Evolutionary conservation across 371 early-diverging fungal species (phyloP).

Genomic region (Circinella umbellata): DNA sequence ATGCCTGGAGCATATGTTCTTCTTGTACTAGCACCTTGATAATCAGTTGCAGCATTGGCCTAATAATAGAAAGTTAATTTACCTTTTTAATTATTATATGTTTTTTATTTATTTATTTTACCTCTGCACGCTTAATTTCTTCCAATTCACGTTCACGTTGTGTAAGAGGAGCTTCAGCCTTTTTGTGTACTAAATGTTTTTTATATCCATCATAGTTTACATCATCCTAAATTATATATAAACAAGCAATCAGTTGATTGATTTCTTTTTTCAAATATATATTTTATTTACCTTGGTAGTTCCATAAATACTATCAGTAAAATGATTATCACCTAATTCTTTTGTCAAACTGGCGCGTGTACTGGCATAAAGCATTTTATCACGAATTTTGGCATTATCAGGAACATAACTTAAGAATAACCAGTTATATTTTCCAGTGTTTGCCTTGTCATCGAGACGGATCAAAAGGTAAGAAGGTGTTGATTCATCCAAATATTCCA

Average conservation of each 20-base stretch:
- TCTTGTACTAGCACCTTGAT: slow-evolving; percentile 57
- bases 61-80: slow-evolving; percentile 11
- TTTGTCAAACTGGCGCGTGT: slow-evolving; percentile 77
- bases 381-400: slow-evolving; percentile 77
- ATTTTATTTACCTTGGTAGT: slow-evolving; percentile 55
- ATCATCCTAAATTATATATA: slow-evolving; percentile 55
- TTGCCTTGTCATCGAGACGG: slow-evolving; percentile 60
- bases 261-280: not conserved
- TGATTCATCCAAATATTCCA: slow-evolving; percentile 52
- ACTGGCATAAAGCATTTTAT: slow-evolving; percentile 91
- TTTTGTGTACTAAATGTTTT: slow-evolving; percentile 70
- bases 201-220: slow-evolving; percentile 77
- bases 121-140: slow-evolving; percentile 70
- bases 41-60: slow-evolving; percentile 54
- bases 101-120: slow-evolving; percentile 19
- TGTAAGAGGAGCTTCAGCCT: slow-evolving; percentile 81
- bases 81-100: not conserved
- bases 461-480: slow-evolving; percentile 75
- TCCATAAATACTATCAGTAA: slow-evolving; percentile 82
- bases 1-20: slow-evolving; percentile 71
- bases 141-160: slow-evolving; percentile 80
- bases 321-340: slow-evolving; percentile 79
- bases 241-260: too few relatives aligned
- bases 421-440: slow-evolving; percentile 68
- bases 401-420: slow-evolving; percentile 81